Base-by-base conservation (phyloP, 1,284 basidiomycete species). In the Papiliotrema laurentii region DNA sequence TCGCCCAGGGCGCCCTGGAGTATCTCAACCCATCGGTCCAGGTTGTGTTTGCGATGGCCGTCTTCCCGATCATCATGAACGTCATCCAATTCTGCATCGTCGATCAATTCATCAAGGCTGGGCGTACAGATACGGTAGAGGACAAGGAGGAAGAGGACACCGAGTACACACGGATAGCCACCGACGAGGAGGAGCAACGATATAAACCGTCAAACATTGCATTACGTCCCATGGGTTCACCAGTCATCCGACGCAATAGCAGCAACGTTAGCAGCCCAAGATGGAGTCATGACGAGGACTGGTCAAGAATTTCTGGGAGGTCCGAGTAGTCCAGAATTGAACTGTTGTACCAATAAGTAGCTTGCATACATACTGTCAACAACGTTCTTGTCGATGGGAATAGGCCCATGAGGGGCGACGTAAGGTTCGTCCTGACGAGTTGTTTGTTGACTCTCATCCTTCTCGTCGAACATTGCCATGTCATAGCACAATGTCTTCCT, bases 1-100 rank as follows among this genome's bases (percentile, higher is more conserved):
- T 88, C 24, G 89, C 86, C 14, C 85, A 86, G 49, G 91, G 85
- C 85, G 73, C 94, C 13, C 76, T 98, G 28, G 81, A 81, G 53
- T 90, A 89, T 83, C 83, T 90, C 79, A 58, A 77, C 76, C 45
- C 83, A 75, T 45, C 83, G 82, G 61, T 77, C 69, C 88, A 93
- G 69, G 85, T 92, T 39, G 80, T 91, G 54, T 87, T 92, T 61
- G 85, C 85, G 30, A 94, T 97, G 88, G 89, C 90, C 48, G 69
- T 97, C 42, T 93, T 96, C 75, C 93, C 93, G 1, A 84, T 93
- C 53, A 78, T 86, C 50, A 96, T 96, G 91, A 97, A 92, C 69
- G 76, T 92, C 42, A 59, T 91, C 18, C 90, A 94, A 68, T 74
- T 75, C 60, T 71, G 71, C 33, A 51, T 75, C 22, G 69, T 76